Conservation (phyloP, 371 early-diverging fungal species). For the Apophysomyces trapeziformis region DNA sequence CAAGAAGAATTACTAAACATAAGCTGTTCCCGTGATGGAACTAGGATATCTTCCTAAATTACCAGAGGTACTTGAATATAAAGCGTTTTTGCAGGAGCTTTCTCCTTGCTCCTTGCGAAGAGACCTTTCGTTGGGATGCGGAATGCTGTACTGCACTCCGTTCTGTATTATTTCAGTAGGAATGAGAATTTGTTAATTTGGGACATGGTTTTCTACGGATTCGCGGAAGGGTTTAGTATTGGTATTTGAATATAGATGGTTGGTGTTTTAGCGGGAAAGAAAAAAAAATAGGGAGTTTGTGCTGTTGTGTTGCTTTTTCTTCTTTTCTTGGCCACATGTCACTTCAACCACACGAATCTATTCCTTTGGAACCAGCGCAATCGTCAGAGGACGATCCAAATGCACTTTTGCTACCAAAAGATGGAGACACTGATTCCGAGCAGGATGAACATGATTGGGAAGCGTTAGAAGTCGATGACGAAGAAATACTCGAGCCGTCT, state of each 20-base stretch:
- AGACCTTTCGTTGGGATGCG: too few species aligned
- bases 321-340: not conserved
- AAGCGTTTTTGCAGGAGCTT: too few species aligned
- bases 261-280: not conserved
- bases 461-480: not conserved
- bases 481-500: not conserved
- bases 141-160: too few species aligned
- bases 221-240: too few species aligned
- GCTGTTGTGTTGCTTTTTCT: not conserved
- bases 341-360: not conserved
- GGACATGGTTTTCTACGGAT: too few species aligned
- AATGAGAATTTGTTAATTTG: too few species aligned
- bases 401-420: not conserved
- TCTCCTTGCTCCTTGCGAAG: too few species aligned
- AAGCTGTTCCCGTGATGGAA: too few species aligned
- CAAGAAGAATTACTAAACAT: not conserved
- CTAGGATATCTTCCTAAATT: too few species aligned
- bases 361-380: not conserved
- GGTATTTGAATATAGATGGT: too few species aligned
- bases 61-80: too few species aligned
- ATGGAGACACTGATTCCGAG: not conserved
- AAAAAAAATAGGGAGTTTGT: not conserved
- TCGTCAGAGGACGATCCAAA: not conserved
- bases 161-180: too few species aligned
- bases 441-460: slow-evolving; percentile 1